Evolutionary conservation across 441 rosid species (phyloP), one percentile per base, ranked within the genome.

Genomic region (Erodium texanum): DNA sequence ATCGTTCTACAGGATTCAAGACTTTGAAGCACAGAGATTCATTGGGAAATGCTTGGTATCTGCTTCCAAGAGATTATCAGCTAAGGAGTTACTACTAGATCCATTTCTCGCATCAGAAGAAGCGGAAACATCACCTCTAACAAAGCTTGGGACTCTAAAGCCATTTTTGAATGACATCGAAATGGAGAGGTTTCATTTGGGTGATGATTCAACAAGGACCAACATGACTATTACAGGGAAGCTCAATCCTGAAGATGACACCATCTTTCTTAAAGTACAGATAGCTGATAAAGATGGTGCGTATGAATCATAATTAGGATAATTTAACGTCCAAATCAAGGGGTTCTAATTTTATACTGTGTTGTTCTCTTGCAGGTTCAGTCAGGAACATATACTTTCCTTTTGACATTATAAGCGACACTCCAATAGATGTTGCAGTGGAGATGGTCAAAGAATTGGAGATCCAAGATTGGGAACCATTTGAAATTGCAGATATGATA

Each of bases 401-500:
- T 54, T 87, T 84, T 48, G 88, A 85, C 75, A 76, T 79, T 69
- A 52, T 72, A 76, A 74, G 69, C 19, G 88, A 87, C 66, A 84
- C 87, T 27, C 74, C 86, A 4, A 52, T 78, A 24, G 87, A 82
- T 43, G 89, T 87, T 59, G 87, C 87, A 32, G 69, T 10, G 23
- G 90, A 87, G 73, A 87, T 87, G 93, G 93, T 87, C 27, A 80
- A 76, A 70, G 93, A 87, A 71, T 81, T 87, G 24, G 85, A 82
- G 61, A 75, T 87, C 54, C 66, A 72, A 3, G 88, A 85, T 54
- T 82, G 85, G 82, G 85, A 85, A 66, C 86, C 82, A 3, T 34
- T 65, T 32, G 82, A 84, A 61, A 84, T 87, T 77, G 88, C 90
- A 12, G 75, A 78, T 63, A 84, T 84, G 88, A 87, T 87, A 12